These are phyloP conservation scores for Backusella parvicylindrica DNA, from an alignment of 192 early-diverging fungal species.

Conservation along the genomic window DNA sequence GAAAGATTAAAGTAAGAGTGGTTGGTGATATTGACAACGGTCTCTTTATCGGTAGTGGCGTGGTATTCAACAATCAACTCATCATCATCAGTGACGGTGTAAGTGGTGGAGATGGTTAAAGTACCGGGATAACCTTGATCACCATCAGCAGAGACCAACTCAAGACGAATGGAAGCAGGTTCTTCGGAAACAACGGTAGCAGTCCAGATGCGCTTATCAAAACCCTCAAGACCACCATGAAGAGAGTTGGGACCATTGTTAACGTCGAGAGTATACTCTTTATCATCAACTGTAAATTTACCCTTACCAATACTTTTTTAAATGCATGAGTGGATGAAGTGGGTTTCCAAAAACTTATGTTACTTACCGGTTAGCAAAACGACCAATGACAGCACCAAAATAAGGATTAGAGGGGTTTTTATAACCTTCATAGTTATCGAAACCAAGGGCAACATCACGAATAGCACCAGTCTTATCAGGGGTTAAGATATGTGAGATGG, in stretches of 20 bases:
- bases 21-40: constrained; percentile 76
- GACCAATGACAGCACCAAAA: constrained; percentile 77
- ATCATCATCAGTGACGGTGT: constrained; percentile 51
- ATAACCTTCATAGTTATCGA: constrained; percentile 51
- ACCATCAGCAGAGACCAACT: constrained; percentile 58
- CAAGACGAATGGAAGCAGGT: constrained; percentile 55
- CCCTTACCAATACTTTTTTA: constrained; percentile 53
- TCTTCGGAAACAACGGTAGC: constrained; percentile 36
- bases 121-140: constrained; percentile 82
- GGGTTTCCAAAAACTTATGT: not conserved
- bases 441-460: constrained; percentile 77
- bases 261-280: constrained; percentile 49
- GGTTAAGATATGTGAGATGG: constrained; percentile 63
- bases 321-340: not conserved
- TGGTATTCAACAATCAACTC: constrained; percentile 50
- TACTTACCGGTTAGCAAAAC: constrained; percentile 66
- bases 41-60: constrained; percentile 46
- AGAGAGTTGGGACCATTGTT: constrained; percentile 79
- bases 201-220: constrained; percentile 67
- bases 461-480: constrained; percentile 45
- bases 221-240: constrained; percentile 76
- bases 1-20: constrained; percentile 90
- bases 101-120: constrained; percentile 55
- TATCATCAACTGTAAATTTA: constrained; percentile 59
- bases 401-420: constrained; percentile 55